phyloP scores from a whole-genome alignment of 148 eudicot species.

The Rhododendron vialii region DNA sequence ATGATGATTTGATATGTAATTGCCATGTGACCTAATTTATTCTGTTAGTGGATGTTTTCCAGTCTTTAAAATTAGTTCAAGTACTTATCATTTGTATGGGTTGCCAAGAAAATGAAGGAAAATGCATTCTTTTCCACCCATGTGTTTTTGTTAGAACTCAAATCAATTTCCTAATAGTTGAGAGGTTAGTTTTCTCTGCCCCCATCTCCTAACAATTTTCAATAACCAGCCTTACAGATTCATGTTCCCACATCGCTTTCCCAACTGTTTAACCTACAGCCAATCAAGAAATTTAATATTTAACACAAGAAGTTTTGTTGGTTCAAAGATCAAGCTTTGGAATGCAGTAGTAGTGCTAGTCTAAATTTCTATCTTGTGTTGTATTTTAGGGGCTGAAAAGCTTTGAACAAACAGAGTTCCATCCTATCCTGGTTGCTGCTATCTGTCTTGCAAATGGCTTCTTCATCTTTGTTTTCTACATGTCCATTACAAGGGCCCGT shows the following conservation, averaged over 20 bases:
- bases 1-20: not conserved
- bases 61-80: not conserved
- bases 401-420: not conserved
- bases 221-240: not conserved
- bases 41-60: not conserved
- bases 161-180: not conserved
- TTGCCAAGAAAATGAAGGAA: slow-evolving; percentile 5
- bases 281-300: not conserved
- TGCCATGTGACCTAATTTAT: not conserved
- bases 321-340: not conserved
- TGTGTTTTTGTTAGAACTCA: not conserved
- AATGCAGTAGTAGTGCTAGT: not conserved
- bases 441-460: slow-evolving; percentile 35
- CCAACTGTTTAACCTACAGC: not conserved
- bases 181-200: not conserved
- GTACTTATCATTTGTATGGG: not conserved
- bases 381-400: not conserved
- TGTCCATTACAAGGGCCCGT: slow-evolving; percentile 25
- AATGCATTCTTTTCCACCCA: not conserved
- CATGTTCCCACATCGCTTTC: not conserved
- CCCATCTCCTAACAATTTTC: slow-evolving; percentile 5
- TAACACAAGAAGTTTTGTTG: not conserved
- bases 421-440: not conserved
- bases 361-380: not conserved
- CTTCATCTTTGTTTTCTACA: slow-evolving; percentile 34